Percentiles rank a stretch among this genome's conserved stretches.
phyloP scores from a whole-genome alignment of 495 filamentous ascomycete genomes.

The Lindgomyces ingoldianus region DNA sequence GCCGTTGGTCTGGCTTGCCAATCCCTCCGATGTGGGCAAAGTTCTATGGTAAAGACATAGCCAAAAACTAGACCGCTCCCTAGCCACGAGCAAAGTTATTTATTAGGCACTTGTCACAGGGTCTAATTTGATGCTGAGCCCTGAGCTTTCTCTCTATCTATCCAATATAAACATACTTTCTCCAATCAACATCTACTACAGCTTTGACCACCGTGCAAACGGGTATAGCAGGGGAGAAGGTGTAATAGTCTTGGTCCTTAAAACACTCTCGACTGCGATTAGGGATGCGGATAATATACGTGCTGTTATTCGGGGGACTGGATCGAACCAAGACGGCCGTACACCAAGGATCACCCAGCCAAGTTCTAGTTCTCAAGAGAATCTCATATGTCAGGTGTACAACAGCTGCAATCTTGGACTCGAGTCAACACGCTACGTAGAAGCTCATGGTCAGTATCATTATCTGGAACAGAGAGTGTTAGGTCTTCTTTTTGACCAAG shows the following conservation, averaged over 20 bases:
- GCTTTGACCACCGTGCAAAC: slow-evolving; percentile 10
- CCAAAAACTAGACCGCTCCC: too few species aligned
- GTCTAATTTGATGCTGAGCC: not conserved
- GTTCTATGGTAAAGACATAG: not conserved
- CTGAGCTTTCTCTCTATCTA: not conserved
- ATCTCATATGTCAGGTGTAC: slow-evolving; percentile 9
- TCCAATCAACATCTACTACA: slow-evolving; percentile 4
- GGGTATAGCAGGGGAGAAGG: slow-evolving; percentile 22
- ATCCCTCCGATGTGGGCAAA: not conserved
- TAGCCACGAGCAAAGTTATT: too few species aligned
- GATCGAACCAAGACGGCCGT: slow-evolving; percentile 33
- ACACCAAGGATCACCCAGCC: slow-evolving; percentile 9
- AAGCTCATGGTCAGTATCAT: slow-evolving; percentile 14
- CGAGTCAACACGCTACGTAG: not conserved
- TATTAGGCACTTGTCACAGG: not conserved
- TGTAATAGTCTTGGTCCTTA: slow-evolving; percentile 42
- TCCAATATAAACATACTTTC: not conserved
- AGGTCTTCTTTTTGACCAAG: too few species aligned
- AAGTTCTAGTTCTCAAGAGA: not conserved
- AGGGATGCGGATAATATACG: slow-evolving; percentile 50
- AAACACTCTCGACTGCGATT: slow-evolving; percentile 47
- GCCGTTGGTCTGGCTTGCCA: slow-evolving; percentile 8
- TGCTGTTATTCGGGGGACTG: slow-evolving; percentile 47
- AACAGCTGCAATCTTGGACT: not conserved
- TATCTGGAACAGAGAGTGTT: too few species aligned